Percentiles rank a stretch among this genome's conserved stretches.
Evolutionary conservation across 257 asterid genomes (phyloP).

Genomic region (Orobanche coerulescens): DNA sequence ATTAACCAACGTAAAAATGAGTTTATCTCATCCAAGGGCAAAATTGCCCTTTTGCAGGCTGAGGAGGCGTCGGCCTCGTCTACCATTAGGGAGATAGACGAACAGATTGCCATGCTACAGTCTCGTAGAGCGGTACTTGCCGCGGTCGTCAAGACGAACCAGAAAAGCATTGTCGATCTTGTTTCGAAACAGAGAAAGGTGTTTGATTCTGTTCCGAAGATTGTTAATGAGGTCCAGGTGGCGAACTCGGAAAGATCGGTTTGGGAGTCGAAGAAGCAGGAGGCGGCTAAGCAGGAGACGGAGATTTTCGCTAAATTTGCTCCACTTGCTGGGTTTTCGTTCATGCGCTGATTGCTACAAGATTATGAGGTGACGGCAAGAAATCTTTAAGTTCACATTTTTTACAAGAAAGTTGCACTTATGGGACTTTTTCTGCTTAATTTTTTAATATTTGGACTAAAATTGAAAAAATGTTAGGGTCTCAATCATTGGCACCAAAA

Average conservation of each 20-base stretch:
- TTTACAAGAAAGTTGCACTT: too few relatives aligned
- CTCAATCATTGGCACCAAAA: too few relatives aligned
- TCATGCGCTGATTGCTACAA: constrained; percentile 1
- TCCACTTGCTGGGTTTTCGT: constrained; percentile 32
- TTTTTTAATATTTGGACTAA: too few relatives aligned
- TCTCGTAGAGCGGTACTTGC: constrained; percentile 22
- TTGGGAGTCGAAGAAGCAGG: constrained; percentile 32
- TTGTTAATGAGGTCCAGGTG: constrained; percentile 32
- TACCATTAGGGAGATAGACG: constrained; percentile 27
- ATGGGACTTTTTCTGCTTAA: too few relatives aligned
- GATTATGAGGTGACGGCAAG: not conserved
- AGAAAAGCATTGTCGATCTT: constrained; percentile 19
- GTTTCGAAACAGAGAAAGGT: constrained; percentile 20
- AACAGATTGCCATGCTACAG: constrained; percentile 29
- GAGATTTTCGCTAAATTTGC: constrained; percentile 29
- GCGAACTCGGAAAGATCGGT: constrained; percentile 26
- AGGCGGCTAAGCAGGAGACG: constrained; percentile 25
- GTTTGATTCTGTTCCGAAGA: constrained; percentile 25
- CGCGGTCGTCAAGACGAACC: constrained; percentile 18
- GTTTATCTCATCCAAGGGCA: constrained; percentile 27
- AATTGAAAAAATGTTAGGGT: too few relatives aligned
- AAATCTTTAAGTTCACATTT: too few relatives aligned
- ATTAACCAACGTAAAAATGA: constrained; percentile 26
- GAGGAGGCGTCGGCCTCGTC: constrained; percentile 25
- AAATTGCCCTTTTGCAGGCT: constrained; percentile 26